These are phyloP conservation scores for Pseudogymnoascus sp. DNA, from an alignment of 2,329 filamentous ascomycete genomes.

Conservation along the genomic window DNA sequence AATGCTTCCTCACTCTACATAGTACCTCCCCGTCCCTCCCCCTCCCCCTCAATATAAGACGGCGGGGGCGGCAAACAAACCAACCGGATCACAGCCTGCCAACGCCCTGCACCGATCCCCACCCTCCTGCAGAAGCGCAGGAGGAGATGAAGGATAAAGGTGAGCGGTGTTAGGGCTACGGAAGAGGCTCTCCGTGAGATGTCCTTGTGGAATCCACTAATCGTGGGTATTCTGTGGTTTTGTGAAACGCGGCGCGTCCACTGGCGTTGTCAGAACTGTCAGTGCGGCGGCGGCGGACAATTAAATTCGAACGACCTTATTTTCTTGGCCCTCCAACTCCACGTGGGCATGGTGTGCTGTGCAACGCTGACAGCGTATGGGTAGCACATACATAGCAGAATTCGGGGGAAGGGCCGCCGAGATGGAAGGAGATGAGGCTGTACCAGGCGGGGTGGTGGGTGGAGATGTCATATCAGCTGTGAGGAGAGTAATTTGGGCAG, in stretches of 20 bases:
- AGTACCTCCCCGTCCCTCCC: neutral
- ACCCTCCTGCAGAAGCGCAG: neutral
- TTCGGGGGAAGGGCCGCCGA: neutral
- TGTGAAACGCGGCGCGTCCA: neutral
- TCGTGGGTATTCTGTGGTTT: too few relatives aligned
- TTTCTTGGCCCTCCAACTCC: neutral
- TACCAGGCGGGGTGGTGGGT: neutral
- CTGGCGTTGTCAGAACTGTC: neutral
- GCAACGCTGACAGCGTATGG: neutral
- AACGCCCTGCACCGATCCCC: neutral
- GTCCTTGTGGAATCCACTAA: neutral
- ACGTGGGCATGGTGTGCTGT: neutral
- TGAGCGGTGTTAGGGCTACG: neutral
- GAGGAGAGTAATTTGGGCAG: too few relatives aligned
- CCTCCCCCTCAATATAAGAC: neutral
- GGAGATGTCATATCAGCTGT: neutral
- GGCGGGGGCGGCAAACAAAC: neutral
- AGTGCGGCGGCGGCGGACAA: neutral
- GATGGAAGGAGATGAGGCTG: neutral
- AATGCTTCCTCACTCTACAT: neutral
- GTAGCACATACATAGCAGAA: neutral
- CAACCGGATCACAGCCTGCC: neutral
- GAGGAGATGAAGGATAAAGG: neutral
- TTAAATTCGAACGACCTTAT: neutral
- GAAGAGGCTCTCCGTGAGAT: neutral